Evolutionary conservation across 225 moss, liverwort and hornwort genomes (phyloP), one percentile per base, ranked within the genome.

Genomic region (Polytrichum commune): DNA sequence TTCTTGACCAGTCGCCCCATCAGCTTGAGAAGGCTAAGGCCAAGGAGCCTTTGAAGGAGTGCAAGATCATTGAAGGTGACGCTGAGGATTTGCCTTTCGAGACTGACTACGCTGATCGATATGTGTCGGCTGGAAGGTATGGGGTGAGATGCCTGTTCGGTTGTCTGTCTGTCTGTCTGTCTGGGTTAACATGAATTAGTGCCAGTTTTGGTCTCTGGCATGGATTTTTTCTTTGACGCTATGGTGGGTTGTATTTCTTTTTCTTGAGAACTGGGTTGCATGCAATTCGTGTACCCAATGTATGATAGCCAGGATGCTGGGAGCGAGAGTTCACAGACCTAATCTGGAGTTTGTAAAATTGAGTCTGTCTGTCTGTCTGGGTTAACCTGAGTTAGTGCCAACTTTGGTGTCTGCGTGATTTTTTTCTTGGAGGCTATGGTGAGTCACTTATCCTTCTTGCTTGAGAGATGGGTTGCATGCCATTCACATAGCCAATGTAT

Each of bases 51-150:
- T 84, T 98, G 6, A 91, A 91, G 83, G 97, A 86, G 0, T 98
- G 97, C 74, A 98, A 74, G 63, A 93, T 95, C 4, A 69, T 98
- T 25, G 97, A 98, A 75, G 97, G 97, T 2, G 97, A 98, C 24
- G 97, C 97, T 0, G 97, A 98, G 87, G 95, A 98, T 63, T 73
- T 98, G 79, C 87, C 84, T 3, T 98, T 98, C 63, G 73, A 79
- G 30, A 95, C 95, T 2, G 97, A 93, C 69, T 93, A 88, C 54
- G 97, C 95, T 26, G 97, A 98, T 77, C 83, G 97, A 66, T 98
- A 95, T 61, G 84, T 98, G 13, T 98, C 97, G 65, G 97, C 97
- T 24, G 97, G 97, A 73, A 97, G 97, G 97, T 97, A 18, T 64
- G 66, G 6, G 35, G 2, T 23, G 58, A 6, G 46, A 46, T 46